A percentile compares a stretch with the other conserved stretches of the same genome.
These are phyloP conservation scores for Violaceomyces palustris DNA, from an alignment of 1,284 basidiomycete genomes.

Conservation along the genomic window DNA sequence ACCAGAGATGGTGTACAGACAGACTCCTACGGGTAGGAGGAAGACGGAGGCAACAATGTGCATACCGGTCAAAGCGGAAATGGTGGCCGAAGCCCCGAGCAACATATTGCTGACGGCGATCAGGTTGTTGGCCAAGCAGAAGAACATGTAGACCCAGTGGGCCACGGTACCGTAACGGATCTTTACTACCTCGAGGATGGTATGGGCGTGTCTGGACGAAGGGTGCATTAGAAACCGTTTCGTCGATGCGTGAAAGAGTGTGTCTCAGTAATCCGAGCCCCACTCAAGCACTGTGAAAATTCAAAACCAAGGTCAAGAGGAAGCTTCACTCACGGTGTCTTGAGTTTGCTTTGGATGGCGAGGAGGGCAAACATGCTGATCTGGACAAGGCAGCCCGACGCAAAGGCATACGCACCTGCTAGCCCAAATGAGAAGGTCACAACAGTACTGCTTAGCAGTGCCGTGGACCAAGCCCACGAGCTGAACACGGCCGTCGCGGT, in stretches of 20 bases:
- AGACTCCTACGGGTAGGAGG: constrained; percentile 40
- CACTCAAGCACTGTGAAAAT: too few species aligned
- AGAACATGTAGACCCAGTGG: constrained; percentile 43
- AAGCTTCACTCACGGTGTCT: too few species aligned
- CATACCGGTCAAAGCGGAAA: constrained; percentile 44
- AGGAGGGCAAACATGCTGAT: constrained; percentile 36
- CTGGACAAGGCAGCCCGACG: constrained; percentile 30
- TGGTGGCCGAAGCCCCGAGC: constrained; percentile 38
- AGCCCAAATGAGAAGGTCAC: constrained; percentile 34
- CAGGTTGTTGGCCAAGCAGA: constrained; percentile 42
- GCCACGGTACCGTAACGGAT: constrained; percentile 37
- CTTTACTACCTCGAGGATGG: constrained; percentile 42
- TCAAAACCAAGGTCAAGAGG: too few species aligned
- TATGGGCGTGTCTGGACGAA: constrained; percentile 45
- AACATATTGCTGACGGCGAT: constrained; percentile 47
- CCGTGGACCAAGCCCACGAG: constrained; percentile 45
- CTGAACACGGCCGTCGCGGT: constrained; percentile 42
- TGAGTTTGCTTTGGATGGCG: constrained; percentile 34
- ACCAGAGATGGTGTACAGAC: constrained; percentile 40
- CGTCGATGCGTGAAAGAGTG: too few species aligned
- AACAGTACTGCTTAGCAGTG: constrained; percentile 22
- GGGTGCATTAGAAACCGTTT: too few species aligned
- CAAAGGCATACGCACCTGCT: constrained; percentile 34
- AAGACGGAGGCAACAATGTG: constrained; percentile 38
- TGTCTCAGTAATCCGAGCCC: too few species aligned